phyloP scores from a whole-genome alignment of 306 rosid species.

The Rosa persica region DNA sequence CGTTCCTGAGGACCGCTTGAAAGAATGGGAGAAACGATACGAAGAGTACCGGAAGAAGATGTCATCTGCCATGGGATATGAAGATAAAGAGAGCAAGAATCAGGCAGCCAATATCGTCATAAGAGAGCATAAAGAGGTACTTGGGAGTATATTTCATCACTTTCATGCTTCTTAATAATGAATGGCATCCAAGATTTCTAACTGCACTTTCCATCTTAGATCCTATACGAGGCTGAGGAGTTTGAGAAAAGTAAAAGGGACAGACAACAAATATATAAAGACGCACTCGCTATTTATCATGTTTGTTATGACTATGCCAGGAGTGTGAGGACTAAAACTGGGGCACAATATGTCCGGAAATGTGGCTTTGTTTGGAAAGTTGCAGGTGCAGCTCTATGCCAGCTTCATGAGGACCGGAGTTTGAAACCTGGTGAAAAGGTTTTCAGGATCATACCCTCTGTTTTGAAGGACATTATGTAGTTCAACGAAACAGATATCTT shows the following conservation, averaged over 20 bases:
- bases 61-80: constrained; percentile 22
- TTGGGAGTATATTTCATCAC: neutral
- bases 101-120: constrained; percentile 41
- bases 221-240: constrained; percentile 33
- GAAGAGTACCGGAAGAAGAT: constrained; percentile 40
- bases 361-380: constrained; percentile 69
- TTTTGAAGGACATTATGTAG: constrained; percentile 48
- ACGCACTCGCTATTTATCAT: constrained; percentile 53
- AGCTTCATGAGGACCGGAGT: constrained; percentile 10
- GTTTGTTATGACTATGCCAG: constrained; percentile 36
- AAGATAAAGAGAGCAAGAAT: constrained; percentile 8
- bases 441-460: constrained; percentile 30
- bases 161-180: neutral
- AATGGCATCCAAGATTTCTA: constrained; percentile 6
- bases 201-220: constrained; percentile 26
- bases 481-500: neutral
- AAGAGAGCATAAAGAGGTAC: constrained; percentile 48
- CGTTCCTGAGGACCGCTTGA: constrained; percentile 30
- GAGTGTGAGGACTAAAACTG: neutral
- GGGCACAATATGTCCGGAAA: rapidly evolving
- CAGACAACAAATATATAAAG: constrained; percentile 30
- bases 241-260: constrained; percentile 32
- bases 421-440: constrained; percentile 28
- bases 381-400: constrained; percentile 57
- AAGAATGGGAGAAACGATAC: constrained; percentile 39